A percentile compares a stretch with the other conserved stretches of the same genome.
Conservation (phyloP, 2,329 filamentous ascomycete genomes). For the Xylaria hypoxylon region DNA sequence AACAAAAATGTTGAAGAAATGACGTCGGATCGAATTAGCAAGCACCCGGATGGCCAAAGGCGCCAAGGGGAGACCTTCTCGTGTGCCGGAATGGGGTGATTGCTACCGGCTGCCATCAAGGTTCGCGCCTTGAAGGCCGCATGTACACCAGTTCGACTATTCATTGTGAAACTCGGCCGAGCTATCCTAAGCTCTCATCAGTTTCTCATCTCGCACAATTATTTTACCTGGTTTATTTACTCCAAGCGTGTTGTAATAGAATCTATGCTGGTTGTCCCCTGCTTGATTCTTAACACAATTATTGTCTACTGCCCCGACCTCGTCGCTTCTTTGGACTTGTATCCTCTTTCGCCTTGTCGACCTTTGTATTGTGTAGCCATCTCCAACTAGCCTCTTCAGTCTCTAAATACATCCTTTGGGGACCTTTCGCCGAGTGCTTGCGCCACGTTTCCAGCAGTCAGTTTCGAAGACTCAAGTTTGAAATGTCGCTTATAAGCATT, state of each 20-base stretch:
- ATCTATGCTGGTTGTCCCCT: slow-evolving; percentile 1
- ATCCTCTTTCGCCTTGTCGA: neutral
- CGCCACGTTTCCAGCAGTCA: too few relatives aligned
- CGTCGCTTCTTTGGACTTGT: neutral
- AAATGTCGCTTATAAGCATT: neutral
- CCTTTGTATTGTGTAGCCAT: neutral
- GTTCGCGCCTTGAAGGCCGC: slow-evolving; percentile 17
- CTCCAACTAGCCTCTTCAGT: neutral
- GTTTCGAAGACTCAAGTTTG: neutral
- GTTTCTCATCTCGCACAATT: neutral
- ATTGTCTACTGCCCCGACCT: neutral
- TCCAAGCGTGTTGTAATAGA: neutral
- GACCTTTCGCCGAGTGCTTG: neutral
- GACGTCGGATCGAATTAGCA: neutral
- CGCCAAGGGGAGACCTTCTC: slow-evolving; percentile 10
- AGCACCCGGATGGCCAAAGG: slow-evolving; percentile 25
- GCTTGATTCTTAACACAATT: slow-evolving; percentile 4
- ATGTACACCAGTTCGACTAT: neutral
- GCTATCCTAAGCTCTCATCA: neutral
- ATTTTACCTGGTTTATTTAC: neutral
- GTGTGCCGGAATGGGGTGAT: neutral
- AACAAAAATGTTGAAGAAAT: neutral
- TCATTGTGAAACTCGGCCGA: neutral
- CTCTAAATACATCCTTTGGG: neutral
- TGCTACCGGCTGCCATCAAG: slow-evolving; percentile 28